These are phyloP conservation scores for Raddia guianensis DNA, from an alignment of 176 grass and related monocot genomes.

Conservation along the genomic window DNA sequence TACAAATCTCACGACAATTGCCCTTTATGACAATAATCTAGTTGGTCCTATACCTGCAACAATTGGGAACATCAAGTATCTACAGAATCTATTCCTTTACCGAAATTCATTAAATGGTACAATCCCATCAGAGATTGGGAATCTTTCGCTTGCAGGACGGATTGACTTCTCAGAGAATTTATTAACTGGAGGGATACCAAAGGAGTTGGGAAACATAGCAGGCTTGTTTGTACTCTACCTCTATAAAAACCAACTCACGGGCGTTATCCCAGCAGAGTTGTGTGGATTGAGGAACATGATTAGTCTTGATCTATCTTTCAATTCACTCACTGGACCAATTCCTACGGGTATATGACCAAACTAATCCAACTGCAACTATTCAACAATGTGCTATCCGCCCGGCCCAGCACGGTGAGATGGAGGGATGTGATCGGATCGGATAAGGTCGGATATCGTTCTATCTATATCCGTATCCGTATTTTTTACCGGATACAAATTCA, in stretches of 20 bases:
- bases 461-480: no score
- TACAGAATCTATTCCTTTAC: constrained; percentile 82
- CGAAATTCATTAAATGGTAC: background rate
- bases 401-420: no score
- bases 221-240: constrained; percentile 74
- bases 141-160: constrained; percentile 40
- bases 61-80: constrained; percentile 67
- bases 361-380: constrained; percentile 92
- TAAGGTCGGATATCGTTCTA: no score
- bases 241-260: constrained; percentile 87
- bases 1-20: constrained; percentile 63
- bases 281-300: constrained; percentile 73
- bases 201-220: constrained; percentile 70
- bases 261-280: constrained; percentile 70
- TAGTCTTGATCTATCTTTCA: constrained; percentile 96
- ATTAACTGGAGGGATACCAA: constrained; percentile 81
- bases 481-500: no score
- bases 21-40: constrained; percentile 84
- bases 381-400: constrained; percentile 62
- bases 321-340: constrained; percentile 77
- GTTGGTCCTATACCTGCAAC: constrained; percentile 70
- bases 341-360: constrained; percentile 66
- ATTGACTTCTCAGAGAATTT: constrained; percentile 97
- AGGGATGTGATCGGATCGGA: no score
- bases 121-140: no score